Evolutionary conservation across 345 rosid genomes (phyloP).

Genomic region (Cardamine occulta): DNA sequence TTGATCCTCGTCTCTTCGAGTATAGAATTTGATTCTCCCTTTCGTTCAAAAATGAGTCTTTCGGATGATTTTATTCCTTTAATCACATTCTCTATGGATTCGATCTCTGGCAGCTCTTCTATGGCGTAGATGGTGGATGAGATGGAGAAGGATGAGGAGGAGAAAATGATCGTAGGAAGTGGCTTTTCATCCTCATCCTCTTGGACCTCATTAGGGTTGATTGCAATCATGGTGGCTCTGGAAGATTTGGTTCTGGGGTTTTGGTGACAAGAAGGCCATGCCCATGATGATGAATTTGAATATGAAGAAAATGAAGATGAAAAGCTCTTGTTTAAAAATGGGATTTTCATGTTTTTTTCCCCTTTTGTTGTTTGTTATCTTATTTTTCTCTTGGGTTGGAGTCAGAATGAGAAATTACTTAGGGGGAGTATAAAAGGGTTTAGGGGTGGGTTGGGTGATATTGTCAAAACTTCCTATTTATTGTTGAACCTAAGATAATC

Average conservation of each 20-base stretch:
- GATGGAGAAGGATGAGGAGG: background rate
- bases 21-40: conserved; percentile 61
- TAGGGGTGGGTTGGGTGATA: conserved; percentile 2
- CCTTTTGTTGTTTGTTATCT: background rate
- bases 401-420: conserved; percentile 8
- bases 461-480: conserved; percentile 26
- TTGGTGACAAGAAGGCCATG: conserved; percentile 75
- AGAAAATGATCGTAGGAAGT: background rate
- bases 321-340: conserved; percentile 48
- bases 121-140: conserved; percentile 30
- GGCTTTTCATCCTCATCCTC: conserved; percentile 23
- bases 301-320: conserved; percentile 25
- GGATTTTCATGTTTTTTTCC: conserved; percentile 52
- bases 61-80: conserved; percentile 54
- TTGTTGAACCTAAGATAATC: conserved; percentile 23
- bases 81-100: conserved; percentile 55
- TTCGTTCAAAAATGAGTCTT: conserved; percentile 66
- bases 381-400: background rate
- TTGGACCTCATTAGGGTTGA: conserved; percentile 3
- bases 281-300: conserved; percentile 53
- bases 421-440: conserved; percentile 18
- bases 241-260: conserved; percentile 74
- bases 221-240: conserved; percentile 33
- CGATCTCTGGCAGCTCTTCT: conserved; percentile 38
- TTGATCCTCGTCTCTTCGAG: conserved; percentile 44